Base-by-base conservation (phyloP, 2,329 filamentous ascomycete species). In the Diaporthe sp. region DNA sequence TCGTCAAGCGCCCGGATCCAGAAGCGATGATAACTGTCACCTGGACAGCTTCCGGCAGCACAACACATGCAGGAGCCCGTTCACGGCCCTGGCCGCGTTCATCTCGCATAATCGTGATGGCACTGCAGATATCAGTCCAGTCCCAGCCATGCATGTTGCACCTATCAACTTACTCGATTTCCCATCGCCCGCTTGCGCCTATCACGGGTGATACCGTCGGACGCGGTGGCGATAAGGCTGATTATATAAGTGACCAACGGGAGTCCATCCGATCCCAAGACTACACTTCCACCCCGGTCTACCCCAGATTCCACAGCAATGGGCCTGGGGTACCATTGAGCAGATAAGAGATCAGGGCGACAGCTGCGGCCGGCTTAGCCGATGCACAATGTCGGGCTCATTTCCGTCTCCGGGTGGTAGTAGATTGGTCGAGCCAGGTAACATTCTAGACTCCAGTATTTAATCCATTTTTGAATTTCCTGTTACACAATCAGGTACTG, bases 191-290 rank as follows among this genome's bases (percentile, higher is more conserved):
- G 44, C 44, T 51, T 27, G 42, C 22, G 44, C 44, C 32, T 66
- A 66, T 66, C 63, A 51, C 44, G 44, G 61, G 50, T 3, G 27
- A n/a, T 50, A 50, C 22, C 44, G 22, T 22, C 15, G n/a, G n/a
- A n/a, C n/a, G n/a, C 30, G n/a, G 22, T 66, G 44, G 63, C 63
- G 63, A 66, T 66, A 66, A 66, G 63, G 44, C 44, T 51, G 44
- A 37, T 37, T 27, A 66, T 51, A 51, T 66, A 50, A 51, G 32
- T 66, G 10, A 25, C 13, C 44, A 37, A 51, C 63, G 63, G 63
- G 32, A 32, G 63, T 15, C 30, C 32, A 37, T 25, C 63, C 63
- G 63, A 51, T 66, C 30, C 13, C 61, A 66, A 47, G 44, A 15
- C 44, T n/a, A 19, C 44, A 17, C 44, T 35, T 32, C 44, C 44